Base-by-base conservation (phyloP, 148 eudicot genomes). In the Spergularia marina region DNA sequence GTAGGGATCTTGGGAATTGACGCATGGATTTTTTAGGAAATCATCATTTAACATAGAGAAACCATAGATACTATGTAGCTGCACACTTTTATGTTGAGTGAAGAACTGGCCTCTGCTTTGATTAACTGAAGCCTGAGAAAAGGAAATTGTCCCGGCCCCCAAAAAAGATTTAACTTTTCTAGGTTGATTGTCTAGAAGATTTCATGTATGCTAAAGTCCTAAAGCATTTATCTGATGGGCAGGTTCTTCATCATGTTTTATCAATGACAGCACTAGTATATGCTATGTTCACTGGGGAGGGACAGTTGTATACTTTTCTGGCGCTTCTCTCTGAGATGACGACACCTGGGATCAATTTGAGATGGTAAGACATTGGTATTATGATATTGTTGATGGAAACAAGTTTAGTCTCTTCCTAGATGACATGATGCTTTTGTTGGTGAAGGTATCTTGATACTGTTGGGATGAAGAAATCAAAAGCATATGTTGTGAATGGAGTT, bases 281-380 rank as follows among this genome's bases (percentile, higher is more conserved):
- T 71, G 83, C 96, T 71, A 82, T 95, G 76, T 64, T 87, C 65
- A 88, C 89, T 74, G 89, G 96, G 51, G 82, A 82, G 71, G 97
- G 84, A 53, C 96, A 84, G 68, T 7, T 89, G 58, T 95, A 95
- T 74, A 81, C 89, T 61, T 78, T 84, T 65, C 84, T 95, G 96
- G 97, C 87, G 83, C 96, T 95, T 77, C 83, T 90, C 69, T 85
- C 94, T 17, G 99, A 95, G 83, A 80, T 73, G 82, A 95, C 97
- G 68, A 95, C 99, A 57, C 99, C 99, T 16, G 92, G 87, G 63
- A 91, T 95, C 53, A 95, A 95, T 78, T 70, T 92, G 74, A 88
- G 99, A 95, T 95, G 99, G 99, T 90, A 87, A 85, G 40, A 36
- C 64, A 36, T 53, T 53, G 36, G 23, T 54, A 68, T 11, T 63